A percentile compares a stretch with the other conserved stretches of the same genome.
Conservation (phyloP, 257 asterid species). For the Pogostemon cablin region DNA sequence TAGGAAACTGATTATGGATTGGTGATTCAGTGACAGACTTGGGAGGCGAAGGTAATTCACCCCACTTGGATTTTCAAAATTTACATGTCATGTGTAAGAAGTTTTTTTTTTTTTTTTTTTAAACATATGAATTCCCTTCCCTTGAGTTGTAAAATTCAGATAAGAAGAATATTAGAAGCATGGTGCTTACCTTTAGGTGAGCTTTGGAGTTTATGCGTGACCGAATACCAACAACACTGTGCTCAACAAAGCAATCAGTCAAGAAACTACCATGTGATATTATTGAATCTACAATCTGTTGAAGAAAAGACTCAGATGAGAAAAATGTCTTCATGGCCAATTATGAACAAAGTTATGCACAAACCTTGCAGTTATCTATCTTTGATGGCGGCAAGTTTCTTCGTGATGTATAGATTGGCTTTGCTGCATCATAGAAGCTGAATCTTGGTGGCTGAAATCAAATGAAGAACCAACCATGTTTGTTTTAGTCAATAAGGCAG, state of each 20-base stretch:
- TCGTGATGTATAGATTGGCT: conserved; percentile 93
- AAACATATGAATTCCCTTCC: no score
- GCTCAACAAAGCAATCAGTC: conserved; percentile 76
- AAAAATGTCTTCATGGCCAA: conserved; percentile 9
- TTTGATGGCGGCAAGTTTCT: conserved; percentile 96
- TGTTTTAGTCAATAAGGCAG: background rate
- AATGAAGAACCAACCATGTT: conserved; percentile 20
- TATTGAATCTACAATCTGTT: conserved; percentile 90
- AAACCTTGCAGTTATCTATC: conserved; percentile 88
- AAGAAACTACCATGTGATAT: conserved; percentile 92
- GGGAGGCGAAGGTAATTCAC: no score
- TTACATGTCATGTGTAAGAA: no score
- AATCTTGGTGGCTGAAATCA: conserved; percentile 82
- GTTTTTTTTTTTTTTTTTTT: no score
- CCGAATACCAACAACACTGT: conserved; percentile 87
- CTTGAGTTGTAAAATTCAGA: background rate
- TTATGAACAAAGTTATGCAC: conserved; percentile 11
- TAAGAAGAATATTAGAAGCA: conserved; percentile 10
- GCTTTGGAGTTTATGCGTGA: conserved; percentile 83
- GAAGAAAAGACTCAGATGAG: conserved; percentile 23
- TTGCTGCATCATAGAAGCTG: conserved; percentile 91
- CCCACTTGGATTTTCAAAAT: no score
- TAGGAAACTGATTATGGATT: background rate
- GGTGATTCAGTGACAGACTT: background rate
- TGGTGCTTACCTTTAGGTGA: conserved; percentile 64